Base-by-base conservation (phyloP, 73 alveolate genomes). In the Paramecium sonneborni region DNA sequence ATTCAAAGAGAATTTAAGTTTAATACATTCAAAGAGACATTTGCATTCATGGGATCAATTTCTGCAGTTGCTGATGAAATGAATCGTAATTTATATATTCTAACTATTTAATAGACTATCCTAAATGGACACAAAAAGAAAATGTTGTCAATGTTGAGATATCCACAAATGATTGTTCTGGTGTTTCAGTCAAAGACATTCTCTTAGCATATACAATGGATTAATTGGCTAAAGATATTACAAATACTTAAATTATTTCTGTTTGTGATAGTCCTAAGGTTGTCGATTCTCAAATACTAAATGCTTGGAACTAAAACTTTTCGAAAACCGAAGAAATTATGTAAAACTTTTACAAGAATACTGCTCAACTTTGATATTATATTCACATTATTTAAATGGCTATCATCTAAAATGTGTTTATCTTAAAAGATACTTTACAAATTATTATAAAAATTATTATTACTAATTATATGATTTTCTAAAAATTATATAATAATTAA, bases 151-250 rank as follows among this genome's bases (percentile, higher is more conserved):
- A 34, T 21, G 58, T 74, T 0, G 87, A 74, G 44, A 11, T 74
- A 18, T 34, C 87, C 1, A 74, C 56, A 2, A 23, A 11, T 28
- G 87, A 74, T 37, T 37, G 56, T n/a, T 23, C 37, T 11, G 87
- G 87, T 15, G 32, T 74, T 28, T 34, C 62, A 28, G 87, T 74
- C 3, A 74, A 74, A 37, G 87, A 74, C 87, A 37, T 74, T n/a
- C 44, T 74, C 34, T 34, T 74, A 10, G 87, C 87, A 9, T 37
- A 37, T 39, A 39, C 87, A 7, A 34, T 74, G 56, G 87, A 74
- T 28, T 14, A 74, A 32, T 26, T 62, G 46, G 43, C 84, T 23
- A 15, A 7, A 15, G 84, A 62, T 0, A 32, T 62, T 46, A 30
- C 48, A 12, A 62, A 62, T 62, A 62, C 48, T 30, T 26, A 26